Evolutionary conservation across 257 asterid genomes (phyloP).

Genomic region (Plantago major): DNA sequence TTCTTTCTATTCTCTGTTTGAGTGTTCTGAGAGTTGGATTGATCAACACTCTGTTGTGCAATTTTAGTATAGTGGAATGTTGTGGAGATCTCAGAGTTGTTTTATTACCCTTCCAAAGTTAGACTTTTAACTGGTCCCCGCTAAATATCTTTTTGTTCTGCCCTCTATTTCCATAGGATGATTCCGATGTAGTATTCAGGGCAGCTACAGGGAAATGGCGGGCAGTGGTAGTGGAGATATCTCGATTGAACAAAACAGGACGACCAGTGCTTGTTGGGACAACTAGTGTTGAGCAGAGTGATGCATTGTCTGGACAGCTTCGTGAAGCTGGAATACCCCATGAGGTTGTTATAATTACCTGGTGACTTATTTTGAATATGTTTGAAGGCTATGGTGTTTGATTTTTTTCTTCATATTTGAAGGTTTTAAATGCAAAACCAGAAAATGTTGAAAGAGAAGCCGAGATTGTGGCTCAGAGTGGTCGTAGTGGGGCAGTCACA

Average conservation of each 20-base stretch:
- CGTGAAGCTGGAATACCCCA: slow-evolving; percentile 83
- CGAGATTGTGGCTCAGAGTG: slow-evolving; percentile 99
- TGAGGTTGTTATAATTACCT: slow-evolving; percentile 47
- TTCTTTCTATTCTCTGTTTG: slow-evolving; percentile 10
- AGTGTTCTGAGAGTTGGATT: too few relatives aligned
- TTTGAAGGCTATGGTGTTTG: slow-evolving; percentile 5
- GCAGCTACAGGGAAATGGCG: slow-evolving; percentile 92
- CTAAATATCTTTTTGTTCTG: slow-evolving; percentile 18
- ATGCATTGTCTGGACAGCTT: slow-evolving; percentile 77
- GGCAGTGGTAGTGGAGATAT: slow-evolving; percentile 94
- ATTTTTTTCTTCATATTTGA: slow-evolving; percentile 8
- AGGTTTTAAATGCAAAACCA: slow-evolving; percentile 99
- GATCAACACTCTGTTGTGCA: too few relatives aligned
- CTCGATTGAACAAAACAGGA: slow-evolving; percentile 95
- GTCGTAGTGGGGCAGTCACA: slow-evolving; percentile 96
- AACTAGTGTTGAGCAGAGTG: slow-evolving; percentile 99
- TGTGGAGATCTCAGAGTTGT: background rate
- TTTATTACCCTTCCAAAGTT: slow-evolving; percentile 7
- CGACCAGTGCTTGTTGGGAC: slow-evolving; percentile 98
- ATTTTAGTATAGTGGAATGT: too few relatives aligned
- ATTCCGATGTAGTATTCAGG: slow-evolving; percentile 92
- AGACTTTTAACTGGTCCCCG: slow-evolving; percentile 10
- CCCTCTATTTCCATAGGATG: slow-evolving; percentile 52
- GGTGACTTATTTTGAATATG: background rate
- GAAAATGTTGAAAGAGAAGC: slow-evolving; percentile 99